These are phyloP conservation scores for Malassezia brasiliensis DNA, from an alignment of 1,284 basidiomycete species.

Conservation along the genomic window DNA sequence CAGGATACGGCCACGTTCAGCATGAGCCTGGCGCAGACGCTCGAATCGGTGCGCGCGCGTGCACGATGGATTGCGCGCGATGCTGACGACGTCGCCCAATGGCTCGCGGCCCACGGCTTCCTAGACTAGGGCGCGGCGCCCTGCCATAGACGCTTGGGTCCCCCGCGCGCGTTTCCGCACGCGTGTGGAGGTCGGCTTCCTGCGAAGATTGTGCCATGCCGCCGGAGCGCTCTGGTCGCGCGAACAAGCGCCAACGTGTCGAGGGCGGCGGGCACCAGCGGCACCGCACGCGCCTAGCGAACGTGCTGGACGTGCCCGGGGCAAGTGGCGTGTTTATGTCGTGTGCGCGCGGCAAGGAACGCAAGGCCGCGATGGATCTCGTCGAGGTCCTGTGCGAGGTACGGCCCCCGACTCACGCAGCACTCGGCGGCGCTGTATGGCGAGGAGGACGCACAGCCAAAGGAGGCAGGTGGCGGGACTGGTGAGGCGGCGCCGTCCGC, in stretches of 20 bases:
- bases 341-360: constrained; percentile 31
- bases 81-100: constrained; percentile 53
- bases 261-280: constrained; percentile 10
- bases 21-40: constrained; percentile 57
- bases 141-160: too few relatives aligned
- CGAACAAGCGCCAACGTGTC: constrained; percentile 1
- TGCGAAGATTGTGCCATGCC: neutral
- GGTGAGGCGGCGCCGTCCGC: too few relatives aligned
- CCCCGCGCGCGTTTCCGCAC: neutral
- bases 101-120: constrained; percentile 51
- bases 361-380: constrained; percentile 39
- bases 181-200: neutral
- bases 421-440: neutral
- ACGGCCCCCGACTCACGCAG: constrained; percentile 16
- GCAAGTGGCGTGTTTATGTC: constrained; percentile 33
- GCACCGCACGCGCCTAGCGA: constrained; percentile 1
- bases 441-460: neutral
- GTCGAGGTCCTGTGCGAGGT: constrained; percentile 36
- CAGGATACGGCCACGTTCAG: constrained; percentile 50
- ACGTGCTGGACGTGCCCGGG: neutral
- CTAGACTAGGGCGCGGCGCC: too few relatives aligned
- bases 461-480: too few relatives aligned
- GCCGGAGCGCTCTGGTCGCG: neutral
- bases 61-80: constrained; percentile 57
- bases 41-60: constrained; percentile 59